phyloP scores from a whole-genome alignment of 495 filamentous ascomycete genomes.

The Daldinia grandis region DNA sequence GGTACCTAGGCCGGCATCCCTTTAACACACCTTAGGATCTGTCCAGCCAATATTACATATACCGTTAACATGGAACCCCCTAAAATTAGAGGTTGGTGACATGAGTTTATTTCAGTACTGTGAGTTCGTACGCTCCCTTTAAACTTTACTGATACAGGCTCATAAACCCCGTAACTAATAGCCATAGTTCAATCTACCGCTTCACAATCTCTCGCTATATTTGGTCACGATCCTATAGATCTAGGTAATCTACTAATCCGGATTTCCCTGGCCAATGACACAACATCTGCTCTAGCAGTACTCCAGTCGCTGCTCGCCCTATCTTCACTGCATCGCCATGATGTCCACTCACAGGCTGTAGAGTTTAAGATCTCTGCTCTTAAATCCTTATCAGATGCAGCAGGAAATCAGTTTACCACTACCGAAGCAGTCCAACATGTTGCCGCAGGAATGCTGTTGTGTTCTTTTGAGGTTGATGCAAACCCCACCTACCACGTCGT shows the following conservation, averaged over 20 bases:
- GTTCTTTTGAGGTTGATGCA: constrained; percentile 48
- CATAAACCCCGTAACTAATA: neutral
- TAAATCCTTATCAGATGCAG: constrained; percentile 33
- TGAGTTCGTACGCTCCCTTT: neutral
- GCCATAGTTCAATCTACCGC: neutral
- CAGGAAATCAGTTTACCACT: constrained; percentile 14
- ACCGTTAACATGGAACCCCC: neutral
- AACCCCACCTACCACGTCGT: neutral
- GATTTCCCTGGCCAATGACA: constrained; percentile 37
- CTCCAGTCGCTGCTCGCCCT: constrained; percentile 45
- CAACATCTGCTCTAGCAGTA: constrained; percentile 36
- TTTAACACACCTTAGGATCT: neutral
- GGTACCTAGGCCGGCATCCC: neutral
- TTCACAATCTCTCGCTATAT: neutral
- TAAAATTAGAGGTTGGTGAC: neutral
- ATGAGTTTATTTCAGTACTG: neutral
- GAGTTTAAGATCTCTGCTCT: constrained; percentile 47
- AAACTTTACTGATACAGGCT: neutral
- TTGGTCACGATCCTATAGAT: neutral
- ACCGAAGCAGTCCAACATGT: constrained; percentile 48
- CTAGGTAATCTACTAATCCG: neutral
- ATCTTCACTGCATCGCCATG: constrained; percentile 45
- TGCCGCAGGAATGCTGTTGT: constrained; percentile 50
- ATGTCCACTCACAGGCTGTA: constrained; percentile 43
- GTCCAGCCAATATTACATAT: neutral